Evolutionary conservation across 2,329 filamentous ascomycete species (phyloP).

Genomic region (Bipolaris zeicola): DNA sequence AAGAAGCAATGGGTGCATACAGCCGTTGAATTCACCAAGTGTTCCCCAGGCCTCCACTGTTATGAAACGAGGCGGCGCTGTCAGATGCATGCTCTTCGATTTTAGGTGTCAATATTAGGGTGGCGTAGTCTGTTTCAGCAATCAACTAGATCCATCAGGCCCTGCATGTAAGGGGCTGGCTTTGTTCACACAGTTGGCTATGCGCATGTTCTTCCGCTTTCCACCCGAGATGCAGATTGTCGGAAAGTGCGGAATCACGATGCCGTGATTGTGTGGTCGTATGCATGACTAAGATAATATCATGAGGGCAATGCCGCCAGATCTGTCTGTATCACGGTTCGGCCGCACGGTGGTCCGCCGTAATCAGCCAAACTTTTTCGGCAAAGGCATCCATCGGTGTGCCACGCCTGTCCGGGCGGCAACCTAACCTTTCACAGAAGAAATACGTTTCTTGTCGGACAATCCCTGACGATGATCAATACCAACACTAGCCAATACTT

Average conservation of each 20-base stretch:
- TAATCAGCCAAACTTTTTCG: background rate
- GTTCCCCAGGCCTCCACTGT: background rate
- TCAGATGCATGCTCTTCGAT: background rate
- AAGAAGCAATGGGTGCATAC: background rate
- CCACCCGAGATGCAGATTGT: background rate
- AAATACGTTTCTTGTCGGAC: background rate
- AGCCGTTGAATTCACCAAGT: background rate
- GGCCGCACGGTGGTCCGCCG: background rate
- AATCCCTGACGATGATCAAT: background rate
- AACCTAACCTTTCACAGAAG: background rate
- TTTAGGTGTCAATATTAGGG: background rate
- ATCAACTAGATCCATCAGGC: background rate
- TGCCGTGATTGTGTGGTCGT: background rate
- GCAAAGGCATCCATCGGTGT: background rate
- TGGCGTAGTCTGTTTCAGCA: background rate
- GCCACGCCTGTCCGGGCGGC: background rate
- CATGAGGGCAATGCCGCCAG: background rate
- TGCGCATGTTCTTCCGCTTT: background rate
- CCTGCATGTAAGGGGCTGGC: background rate
- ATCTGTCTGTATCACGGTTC: background rate
- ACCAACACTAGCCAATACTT: background rate
- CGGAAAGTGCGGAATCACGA: background rate
- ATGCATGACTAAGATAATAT: background rate
- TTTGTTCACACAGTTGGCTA: background rate
- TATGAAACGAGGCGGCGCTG: background rate